phyloP scores from a whole-genome alignment of 2,329 filamentous ascomycete genomes.

The Elsinoe perseae region DNA sequence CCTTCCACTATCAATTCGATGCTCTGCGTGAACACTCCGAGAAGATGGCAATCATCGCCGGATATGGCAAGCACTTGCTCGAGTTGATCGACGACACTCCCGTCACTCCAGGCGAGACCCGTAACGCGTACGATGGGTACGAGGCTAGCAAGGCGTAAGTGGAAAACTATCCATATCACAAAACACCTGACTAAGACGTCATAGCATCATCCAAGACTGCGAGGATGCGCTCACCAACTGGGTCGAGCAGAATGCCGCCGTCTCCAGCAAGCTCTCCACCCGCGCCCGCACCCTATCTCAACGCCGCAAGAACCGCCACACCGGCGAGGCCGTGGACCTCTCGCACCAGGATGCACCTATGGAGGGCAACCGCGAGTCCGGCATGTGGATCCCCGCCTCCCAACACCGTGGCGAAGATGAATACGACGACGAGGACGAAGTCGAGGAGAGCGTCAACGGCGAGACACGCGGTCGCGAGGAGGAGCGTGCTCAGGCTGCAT shows the following conservation, averaged over 20 bases:
- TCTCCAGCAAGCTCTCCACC: slow-evolving; percentile 77
- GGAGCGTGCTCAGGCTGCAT: slow-evolving; percentile 32
- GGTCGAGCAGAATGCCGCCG: slow-evolving; percentile 83
- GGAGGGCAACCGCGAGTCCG: slow-evolving; percentile 59
- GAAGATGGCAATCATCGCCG: slow-evolving; percentile 95
- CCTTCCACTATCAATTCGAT: slow-evolving; percentile 97
- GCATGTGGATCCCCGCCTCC: slow-evolving; percentile 70
- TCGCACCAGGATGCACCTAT: slow-evolving; percentile 74
- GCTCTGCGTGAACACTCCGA: slow-evolving; percentile 95
- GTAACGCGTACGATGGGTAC: slow-evolving; percentile 92
- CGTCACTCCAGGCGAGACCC: slow-evolving; percentile 93
- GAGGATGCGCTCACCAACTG: slow-evolving; percentile 96
- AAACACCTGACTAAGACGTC: slow-evolving; percentile 20
- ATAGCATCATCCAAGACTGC: slow-evolving; percentile 92
- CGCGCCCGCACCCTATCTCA: slow-evolving; percentile 83
- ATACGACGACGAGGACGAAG: slow-evolving; percentile 58
- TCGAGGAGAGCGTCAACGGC: slow-evolving; percentile 41
- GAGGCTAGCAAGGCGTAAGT: slow-evolving; percentile 81
- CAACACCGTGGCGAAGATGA: slow-evolving; percentile 54
- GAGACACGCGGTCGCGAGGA: slow-evolving; percentile 43
- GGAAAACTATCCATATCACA: background rate
- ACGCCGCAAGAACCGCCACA: slow-evolving; percentile 61
- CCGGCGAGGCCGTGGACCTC: slow-evolving; percentile 67
- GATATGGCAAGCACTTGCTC: slow-evolving; percentile 95
- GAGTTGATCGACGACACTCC: slow-evolving; percentile 94